Conservation (phyloP, 129 eudicot genomes). For the Heracleum sosnowskyi region DNA sequence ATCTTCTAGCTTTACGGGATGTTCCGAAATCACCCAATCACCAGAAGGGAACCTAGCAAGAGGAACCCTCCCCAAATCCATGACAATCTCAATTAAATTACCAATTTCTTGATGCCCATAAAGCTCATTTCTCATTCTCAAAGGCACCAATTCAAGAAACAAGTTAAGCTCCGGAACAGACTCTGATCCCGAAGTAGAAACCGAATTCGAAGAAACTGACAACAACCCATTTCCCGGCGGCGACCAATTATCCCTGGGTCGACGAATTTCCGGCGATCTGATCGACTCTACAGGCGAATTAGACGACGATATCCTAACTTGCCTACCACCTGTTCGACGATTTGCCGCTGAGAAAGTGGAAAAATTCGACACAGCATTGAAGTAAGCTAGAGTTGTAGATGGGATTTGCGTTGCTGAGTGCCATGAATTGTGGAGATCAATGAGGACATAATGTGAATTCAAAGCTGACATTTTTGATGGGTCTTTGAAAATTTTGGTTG, state of each 20-base stretch:
- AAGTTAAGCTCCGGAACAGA: constrained; percentile 60
- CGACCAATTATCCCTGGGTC: constrained; percentile 50
- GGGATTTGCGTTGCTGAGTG: constrained; percentile 49
- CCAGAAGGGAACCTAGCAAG: constrained; percentile 94
- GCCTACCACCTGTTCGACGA: constrained; percentile 68
- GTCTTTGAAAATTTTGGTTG: no score
- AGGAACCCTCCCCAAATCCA: constrained; percentile 94
- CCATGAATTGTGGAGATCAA: constrained; percentile 75
- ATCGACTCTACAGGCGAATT: constrained; percentile 35
- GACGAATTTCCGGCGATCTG: constrained; percentile 53
- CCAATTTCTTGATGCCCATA: constrained; percentile 57
- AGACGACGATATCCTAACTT: constrained; percentile 24
- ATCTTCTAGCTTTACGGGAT: constrained; percentile 67
- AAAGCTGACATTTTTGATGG: constrained; percentile 43
- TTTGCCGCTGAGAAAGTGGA: constrained; percentile 51
- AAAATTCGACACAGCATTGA: constrained; percentile 17
- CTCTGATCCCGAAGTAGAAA: constrained; percentile 36
- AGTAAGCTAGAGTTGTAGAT: constrained; percentile 34
- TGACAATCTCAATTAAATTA: constrained; percentile 81
- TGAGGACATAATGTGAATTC: constrained; percentile 56
- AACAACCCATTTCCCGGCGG: constrained; percentile 56
- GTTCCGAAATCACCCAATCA: constrained; percentile 79
- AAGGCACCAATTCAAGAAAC: constrained; percentile 77
- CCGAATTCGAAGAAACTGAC: constrained; percentile 34
- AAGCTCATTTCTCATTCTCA: constrained; percentile 72